phyloP scores from a whole-genome alignment of 2,329 filamentous ascomycete species.

The Herpotrichia juniperi region DNA sequence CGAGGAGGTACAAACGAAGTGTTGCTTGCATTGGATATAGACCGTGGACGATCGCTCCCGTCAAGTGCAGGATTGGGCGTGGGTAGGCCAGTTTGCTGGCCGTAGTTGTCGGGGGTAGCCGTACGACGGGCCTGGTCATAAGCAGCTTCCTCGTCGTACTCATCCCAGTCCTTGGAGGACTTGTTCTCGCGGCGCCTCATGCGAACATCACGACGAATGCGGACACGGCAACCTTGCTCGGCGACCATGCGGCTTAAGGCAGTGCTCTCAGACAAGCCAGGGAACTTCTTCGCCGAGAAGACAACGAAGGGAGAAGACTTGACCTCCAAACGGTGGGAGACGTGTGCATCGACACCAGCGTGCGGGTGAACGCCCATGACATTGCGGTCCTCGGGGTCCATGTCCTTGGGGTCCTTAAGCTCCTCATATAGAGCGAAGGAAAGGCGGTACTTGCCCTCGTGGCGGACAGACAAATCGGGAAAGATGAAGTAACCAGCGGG shows the following conservation, averaged over 20 bases:
- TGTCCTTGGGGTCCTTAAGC: slow-evolving; percentile 82
- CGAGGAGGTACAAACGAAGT: slow-evolving; percentile 45
- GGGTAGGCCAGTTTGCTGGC: slow-evolving; percentile 44
- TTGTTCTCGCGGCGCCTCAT: slow-evolving; percentile 86
- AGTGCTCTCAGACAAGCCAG: slow-evolving; percentile 89
- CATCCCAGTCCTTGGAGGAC: slow-evolving; percentile 67
- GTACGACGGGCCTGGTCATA: slow-evolving; percentile 57
- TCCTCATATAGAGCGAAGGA: slow-evolving; percentile 94
- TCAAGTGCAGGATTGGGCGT: slow-evolving; percentile 36
- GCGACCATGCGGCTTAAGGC: slow-evolving; percentile 86
- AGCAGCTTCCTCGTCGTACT: slow-evolving; percentile 61
- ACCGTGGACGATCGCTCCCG: slow-evolving; percentile 60
- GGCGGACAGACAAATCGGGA: slow-evolving; percentile 91
- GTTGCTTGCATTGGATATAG: slow-evolving; percentile 64
- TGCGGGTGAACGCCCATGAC: slow-evolving; percentile 37
- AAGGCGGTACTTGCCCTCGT: slow-evolving; percentile 91
- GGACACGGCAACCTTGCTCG: slow-evolving; percentile 94
- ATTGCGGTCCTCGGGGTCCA: slow-evolving; percentile 62
- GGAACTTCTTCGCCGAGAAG: slow-evolving; percentile 98
- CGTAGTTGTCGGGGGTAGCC: slow-evolving; percentile 57
- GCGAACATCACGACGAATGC: slow-evolving; percentile 90
- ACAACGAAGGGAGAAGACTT: slow-evolving; percentile 87
- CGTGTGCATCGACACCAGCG: slow-evolving; percentile 56
- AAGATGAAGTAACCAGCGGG: slow-evolving; percentile 94
- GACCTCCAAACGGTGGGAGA: slow-evolving; percentile 88